These are phyloP conservation scores for Allomyces javanicus DNA, from an alignment of 192 early-diverging fungal species.

Conservation along the genomic window DNA sequence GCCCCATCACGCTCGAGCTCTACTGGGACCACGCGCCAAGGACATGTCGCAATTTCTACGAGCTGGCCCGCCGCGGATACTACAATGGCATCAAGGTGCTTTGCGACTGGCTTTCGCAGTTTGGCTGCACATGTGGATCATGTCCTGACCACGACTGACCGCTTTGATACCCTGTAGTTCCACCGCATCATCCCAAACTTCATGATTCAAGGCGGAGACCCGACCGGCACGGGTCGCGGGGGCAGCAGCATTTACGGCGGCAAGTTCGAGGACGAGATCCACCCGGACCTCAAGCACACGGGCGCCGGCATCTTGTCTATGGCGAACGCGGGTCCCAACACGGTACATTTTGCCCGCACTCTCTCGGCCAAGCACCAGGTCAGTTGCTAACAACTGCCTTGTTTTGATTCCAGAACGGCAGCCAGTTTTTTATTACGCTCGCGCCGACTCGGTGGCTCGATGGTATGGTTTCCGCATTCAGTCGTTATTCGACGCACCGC, in stretches of 20 bases:
- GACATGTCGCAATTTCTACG: conserved; percentile 67
- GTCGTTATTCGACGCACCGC: conserved; percentile 13
- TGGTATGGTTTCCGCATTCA: conserved; percentile 31
- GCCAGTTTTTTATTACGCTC: conserved; percentile 73
- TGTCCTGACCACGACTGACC: too few species aligned
- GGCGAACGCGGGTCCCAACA: conserved; percentile 60
- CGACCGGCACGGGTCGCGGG: conserved; percentile 80
- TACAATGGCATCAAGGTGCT: conserved; percentile 53
- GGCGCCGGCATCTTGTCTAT: conserved; percentile 78
- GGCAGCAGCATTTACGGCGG: conserved; percentile 71
- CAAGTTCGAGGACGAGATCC: conserved; percentile 68
- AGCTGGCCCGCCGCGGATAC: conserved; percentile 36
- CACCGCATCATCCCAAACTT: conserved; percentile 67
- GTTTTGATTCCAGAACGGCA: not conserved
- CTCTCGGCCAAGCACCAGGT: not conserved
- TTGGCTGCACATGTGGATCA: too few species aligned
- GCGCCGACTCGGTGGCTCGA: conserved; percentile 83
- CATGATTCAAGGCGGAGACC: conserved; percentile 96
- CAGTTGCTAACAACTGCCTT: not conserved
- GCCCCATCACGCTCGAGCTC: conserved; percentile 50
- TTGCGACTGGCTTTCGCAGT: too few species aligned
- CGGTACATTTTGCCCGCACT: conserved; percentile 3
- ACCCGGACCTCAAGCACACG: conserved; percentile 53
- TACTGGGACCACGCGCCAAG: conserved; percentile 72
- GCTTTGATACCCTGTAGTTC: conserved; percentile 25